Conservation (phyloP, 768 basidiomycete species). For the Termitomyces sp. region DNA sequence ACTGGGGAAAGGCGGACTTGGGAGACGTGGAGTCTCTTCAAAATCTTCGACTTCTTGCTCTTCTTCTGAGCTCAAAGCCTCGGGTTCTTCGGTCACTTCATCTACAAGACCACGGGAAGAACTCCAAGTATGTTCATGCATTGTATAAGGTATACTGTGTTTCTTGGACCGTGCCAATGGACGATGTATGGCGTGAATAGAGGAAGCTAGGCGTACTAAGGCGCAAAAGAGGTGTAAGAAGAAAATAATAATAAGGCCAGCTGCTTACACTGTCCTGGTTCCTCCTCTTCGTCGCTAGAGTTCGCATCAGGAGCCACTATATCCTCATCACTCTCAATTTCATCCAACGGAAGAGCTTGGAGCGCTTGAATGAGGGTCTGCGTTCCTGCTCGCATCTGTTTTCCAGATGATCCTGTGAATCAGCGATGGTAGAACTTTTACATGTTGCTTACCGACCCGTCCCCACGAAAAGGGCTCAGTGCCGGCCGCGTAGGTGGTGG, state of each 20-base stretch:
- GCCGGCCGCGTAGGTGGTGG: slow-evolving; percentile 47
- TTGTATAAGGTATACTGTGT: slow-evolving; percentile 19
- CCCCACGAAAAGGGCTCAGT: slow-evolving; percentile 52
- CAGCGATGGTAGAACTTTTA: slow-evolving; percentile 4
- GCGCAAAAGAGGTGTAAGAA: slow-evolving; percentile 1
- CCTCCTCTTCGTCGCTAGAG: slow-evolving; percentile 66
- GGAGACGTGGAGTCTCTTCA: slow-evolving; percentile 43
- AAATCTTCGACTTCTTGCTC: slow-evolving; percentile 50
- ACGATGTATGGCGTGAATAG: slow-evolving; percentile 83
- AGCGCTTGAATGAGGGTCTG: slow-evolving; percentile 87
- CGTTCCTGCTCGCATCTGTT: slow-evolving; percentile 80
- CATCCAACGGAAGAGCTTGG: slow-evolving; percentile 78
- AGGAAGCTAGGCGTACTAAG: slow-evolving; percentile 63
- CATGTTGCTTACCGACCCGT: slow-evolving; percentile 56
- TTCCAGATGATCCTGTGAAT: slow-evolving; percentile 1
- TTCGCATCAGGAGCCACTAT: slow-evolving; percentile 33
- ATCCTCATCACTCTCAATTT: slow-evolving; percentile 68
- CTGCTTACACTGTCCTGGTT: slow-evolving; percentile 27
- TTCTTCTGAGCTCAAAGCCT: slow-evolving; percentile 37
- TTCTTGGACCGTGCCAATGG: slow-evolving; percentile 67
- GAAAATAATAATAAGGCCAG: neutral
- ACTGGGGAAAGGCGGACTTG: slow-evolving; percentile 11
- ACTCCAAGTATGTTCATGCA: slow-evolving; percentile 12
- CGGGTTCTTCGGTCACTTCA: slow-evolving; percentile 30
- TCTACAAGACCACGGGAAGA: slow-evolving; percentile 19